Percentiles rank a stretch among this genome's conserved stretches.
These are phyloP conservation scores for Tremellales sp. DNA, from an alignment of 1,284 basidiomycete genomes.

Conservation along the genomic window DNA sequence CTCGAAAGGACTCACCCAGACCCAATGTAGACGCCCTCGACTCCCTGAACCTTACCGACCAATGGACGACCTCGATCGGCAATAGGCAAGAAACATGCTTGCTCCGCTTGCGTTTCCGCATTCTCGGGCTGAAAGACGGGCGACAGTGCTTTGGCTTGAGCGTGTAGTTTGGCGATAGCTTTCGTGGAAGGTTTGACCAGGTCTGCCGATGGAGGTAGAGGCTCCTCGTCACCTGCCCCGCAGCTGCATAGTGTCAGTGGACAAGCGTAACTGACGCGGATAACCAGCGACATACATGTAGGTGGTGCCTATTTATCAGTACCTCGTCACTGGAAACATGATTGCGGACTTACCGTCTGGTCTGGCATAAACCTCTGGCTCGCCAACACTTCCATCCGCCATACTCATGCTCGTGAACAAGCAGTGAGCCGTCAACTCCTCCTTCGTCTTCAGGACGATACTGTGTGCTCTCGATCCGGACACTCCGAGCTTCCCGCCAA, in stretches of 20 bases:
- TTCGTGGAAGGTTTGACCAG: constrained; percentile 45
- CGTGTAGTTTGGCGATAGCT: constrained; percentile 48
- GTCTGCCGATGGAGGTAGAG: constrained; percentile 45
- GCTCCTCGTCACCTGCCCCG: constrained; percentile 43
- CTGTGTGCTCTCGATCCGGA: constrained; percentile 53
- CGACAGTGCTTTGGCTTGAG: constrained; percentile 50
- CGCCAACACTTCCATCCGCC: constrained; percentile 44
- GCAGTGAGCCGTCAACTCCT: constrained; percentile 41
- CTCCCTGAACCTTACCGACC: constrained; percentile 50
- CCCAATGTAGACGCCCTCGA: constrained; percentile 51
- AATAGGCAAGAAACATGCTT: constrained; percentile 57
- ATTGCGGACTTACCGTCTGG: constrained; percentile 41
- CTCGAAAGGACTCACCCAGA: constrained; percentile 37
- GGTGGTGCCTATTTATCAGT: constrained; percentile 30
- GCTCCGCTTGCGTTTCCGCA: constrained; percentile 48
- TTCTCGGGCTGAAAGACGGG: constrained; percentile 43
- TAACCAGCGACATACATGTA: constrained; percentile 37
- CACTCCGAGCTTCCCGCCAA: constrained; percentile 43
- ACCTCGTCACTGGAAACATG: not conserved
- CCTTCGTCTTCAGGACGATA: constrained; percentile 48
- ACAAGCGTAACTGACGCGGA: not conserved
- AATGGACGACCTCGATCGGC: constrained; percentile 53
- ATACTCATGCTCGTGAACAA: constrained; percentile 57
- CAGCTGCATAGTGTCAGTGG: constrained; percentile 29
- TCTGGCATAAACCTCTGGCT: constrained; percentile 53